phyloP scores from a whole-genome alignment of 1,284 basidiomycete genomes.

The Stereum hirsutum region DNA sequence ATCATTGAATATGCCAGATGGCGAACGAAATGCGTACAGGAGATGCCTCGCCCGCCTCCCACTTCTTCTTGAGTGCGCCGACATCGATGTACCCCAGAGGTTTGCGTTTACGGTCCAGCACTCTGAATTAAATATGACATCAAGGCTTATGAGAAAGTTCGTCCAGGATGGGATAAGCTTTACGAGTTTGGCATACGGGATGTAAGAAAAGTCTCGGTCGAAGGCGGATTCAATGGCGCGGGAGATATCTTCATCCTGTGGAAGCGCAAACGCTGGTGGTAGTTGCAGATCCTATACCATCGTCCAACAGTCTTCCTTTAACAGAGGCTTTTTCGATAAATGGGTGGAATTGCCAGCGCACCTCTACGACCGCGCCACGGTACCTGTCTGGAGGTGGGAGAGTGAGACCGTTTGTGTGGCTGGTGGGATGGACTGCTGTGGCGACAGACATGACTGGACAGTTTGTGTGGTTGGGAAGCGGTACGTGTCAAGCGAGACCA shows the following conservation, averaged over 20 bases:
- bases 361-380: conserved; percentile 77
- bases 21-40: conserved; percentile 42
- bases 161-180: background rate
- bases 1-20: conserved; percentile 1
- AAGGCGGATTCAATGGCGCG: conserved; percentile 79
- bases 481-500: no score
- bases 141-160: background rate
- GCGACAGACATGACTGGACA: no score
- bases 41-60: conserved; percentile 64
- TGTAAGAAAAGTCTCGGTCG: conserved; percentile 85
- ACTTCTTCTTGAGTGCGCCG: conserved; percentile 61
- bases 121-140: conserved; percentile 31
- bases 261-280: conserved; percentile 81
- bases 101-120: conserved; percentile 61
- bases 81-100: conserved; percentile 82
- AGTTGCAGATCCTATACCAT: conserved; percentile 71
- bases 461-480: no score
- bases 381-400: conserved; percentile 42
- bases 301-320: background rate
- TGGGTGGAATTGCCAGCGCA: conserved; percentile 20
- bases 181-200: conserved; percentile 52
- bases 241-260: conserved; percentile 58
- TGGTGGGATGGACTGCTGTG: no score
- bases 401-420: background rate
- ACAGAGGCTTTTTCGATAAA: background rate